These are phyloP conservation scores for Lophiotrema nucula DNA, from an alignment of 495 filamentous ascomycete genomes.

Conservation along the genomic window DNA sequence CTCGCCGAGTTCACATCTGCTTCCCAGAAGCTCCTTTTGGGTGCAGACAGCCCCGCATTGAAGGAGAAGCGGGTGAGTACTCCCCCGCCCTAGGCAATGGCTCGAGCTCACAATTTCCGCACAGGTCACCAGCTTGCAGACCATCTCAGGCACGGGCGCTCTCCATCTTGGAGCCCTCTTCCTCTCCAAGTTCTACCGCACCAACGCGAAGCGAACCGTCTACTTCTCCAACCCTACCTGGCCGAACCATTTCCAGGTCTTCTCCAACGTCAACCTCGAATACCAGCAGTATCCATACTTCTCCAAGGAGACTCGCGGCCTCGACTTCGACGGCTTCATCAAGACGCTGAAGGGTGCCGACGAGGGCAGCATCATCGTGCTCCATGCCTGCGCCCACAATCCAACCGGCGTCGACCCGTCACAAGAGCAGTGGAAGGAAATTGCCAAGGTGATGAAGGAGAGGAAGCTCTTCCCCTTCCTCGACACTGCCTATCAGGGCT, in stretches of 20 bases:
- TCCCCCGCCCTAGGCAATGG: slow-evolving; percentile 5
- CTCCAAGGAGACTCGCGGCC: slow-evolving; percentile 74
- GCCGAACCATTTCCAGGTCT: slow-evolving; percentile 99
- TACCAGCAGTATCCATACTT: slow-evolving; percentile 93
- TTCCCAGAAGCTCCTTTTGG: slow-evolving; percentile 85
- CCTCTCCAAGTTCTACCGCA: slow-evolving; percentile 72
- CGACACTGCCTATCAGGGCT: slow-evolving; percentile 97
- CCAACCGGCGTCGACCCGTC: slow-evolving; percentile 97
- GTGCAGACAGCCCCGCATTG: slow-evolving; percentile 74
- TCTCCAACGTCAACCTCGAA: slow-evolving; percentile 80
- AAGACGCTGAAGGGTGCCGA: slow-evolving; percentile 64
- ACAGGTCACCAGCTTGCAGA: slow-evolving; percentile 45
- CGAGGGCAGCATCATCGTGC: slow-evolving; percentile 76
- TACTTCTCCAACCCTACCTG: slow-evolving; percentile 95
- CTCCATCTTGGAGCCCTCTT: slow-evolving; percentile 87
- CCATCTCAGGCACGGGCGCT: slow-evolving; percentile 90
- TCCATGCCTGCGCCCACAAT: slow-evolving; percentile 98
- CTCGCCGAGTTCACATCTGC: slow-evolving; percentile 79
- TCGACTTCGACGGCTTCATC: slow-evolving; percentile 90
- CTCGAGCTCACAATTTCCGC: slow-evolving; percentile 14
- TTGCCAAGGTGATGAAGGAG: slow-evolving; percentile 69
- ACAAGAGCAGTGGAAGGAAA: slow-evolving; percentile 86
- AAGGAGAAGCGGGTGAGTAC: slow-evolving; percentile 70
- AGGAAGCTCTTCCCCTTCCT: slow-evolving; percentile 97
- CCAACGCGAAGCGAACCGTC: slow-evolving; percentile 60